Base-by-base conservation (phyloP, 495 filamentous ascomycete genomes). In the Trichodelitschia bisporula region DNA sequence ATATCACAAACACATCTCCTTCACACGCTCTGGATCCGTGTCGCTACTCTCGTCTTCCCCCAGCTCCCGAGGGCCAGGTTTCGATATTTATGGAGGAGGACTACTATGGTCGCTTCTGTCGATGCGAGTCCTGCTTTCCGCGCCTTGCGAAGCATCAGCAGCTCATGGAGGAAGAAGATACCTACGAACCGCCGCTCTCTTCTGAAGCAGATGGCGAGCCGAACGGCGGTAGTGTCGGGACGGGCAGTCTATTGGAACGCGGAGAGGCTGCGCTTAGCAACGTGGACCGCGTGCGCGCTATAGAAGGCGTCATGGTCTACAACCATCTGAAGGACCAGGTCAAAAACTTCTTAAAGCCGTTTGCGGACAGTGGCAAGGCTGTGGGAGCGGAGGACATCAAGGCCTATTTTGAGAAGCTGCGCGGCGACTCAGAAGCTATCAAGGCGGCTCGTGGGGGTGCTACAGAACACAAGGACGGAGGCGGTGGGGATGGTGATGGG, bases 241-340 rank as follows among this genome's bases (percentile, higher is more conserved):
- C 65, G 0, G 75, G 73, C 23, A 84, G 75, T 38, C 51, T 95
- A 3, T 66, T 80, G 18, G 82, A 95, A 16, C 72, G 77, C 13
- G 86, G 84, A 23, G 84, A 95, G 47, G 77, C 73, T 15, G 86
- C 82, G 0, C 58, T 97, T 17, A 77, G 66, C 47, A 83, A 75
- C 37, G 67, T 97, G 13, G 86, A 95, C 47, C 70, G 86, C 2
- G 82, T 95, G 12, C 57, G 70, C 13, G 86, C 86, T 3, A 92
- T 97, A 29, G 83, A 97, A 49, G 86, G 86, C 13, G 84, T 89
- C 8, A 91, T 92, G 79, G 79, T 77, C 9, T 97, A 93, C 49
- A 92, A 92, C 40, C 69, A 86, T 37, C 62, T 97, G 14, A 83
- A 84, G 39, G 84, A 93, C 28, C 83, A 84, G 42, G 67, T 97